Evolutionary conservation across 768 basidiomycete species (phyloP), one percentile per base, ranked within the genome.

Genomic region (Gloeophyllum trabeum): DNA sequence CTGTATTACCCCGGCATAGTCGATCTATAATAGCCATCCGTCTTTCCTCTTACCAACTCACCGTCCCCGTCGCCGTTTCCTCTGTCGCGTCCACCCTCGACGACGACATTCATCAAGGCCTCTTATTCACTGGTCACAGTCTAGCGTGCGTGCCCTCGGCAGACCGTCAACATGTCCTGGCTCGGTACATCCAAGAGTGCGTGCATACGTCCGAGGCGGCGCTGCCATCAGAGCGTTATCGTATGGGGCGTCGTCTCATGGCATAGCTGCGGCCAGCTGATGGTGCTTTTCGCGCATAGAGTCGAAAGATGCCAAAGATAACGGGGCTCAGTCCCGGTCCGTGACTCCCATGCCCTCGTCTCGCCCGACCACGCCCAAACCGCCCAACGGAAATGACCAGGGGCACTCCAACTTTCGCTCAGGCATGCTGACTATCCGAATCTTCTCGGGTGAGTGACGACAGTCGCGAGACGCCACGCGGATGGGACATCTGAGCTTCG

Each of bases 371-470:
- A 83, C 81, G 0, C 81, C 81, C 19, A 78, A 70, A 49, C 34
- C 46, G 13, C 46, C 54, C 19, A 54, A 61, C 47, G 40, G 48
- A 35, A 51, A 41, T 24, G 45, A 51, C 21, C 58, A 60, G 47
- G 48, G n/a, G n/a, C n/a, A n/a, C n/a, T 53, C 7, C 35, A 62
- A 82, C 58, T 83, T 86, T 51, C 75, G 88, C 61, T 83, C 77
- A 35, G 94, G 94, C 39, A 81, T 93, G 73, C 79, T 98, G 52
- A 93, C 89, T 48, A 92, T 99, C 60, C 79, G 90, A 46, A 91
- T 99, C 57, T 93, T 93, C 66, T 92, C 85, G 52, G 87, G 86
- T 86, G 48, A 48, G 75, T n/a, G 10, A 32, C 28, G 10, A 16
- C 28, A 32, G 10, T 32, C 28, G 10, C 28, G 28, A 32, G 10